phyloP scores from a whole-genome alignment of 208 protist species.

The Tritrichomonas foetus region DNA sequence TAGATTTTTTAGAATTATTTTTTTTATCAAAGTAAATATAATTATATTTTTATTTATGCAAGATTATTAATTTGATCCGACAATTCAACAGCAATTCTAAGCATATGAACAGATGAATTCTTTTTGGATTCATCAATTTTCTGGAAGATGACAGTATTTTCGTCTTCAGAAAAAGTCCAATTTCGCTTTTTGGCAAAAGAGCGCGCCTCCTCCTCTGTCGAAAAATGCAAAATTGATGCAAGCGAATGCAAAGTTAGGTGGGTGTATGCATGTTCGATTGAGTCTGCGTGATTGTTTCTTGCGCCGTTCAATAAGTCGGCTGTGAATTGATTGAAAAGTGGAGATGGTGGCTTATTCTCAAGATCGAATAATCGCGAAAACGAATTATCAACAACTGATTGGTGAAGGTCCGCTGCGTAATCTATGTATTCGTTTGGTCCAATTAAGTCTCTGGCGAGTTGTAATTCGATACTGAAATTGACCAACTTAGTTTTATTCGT shows the following conservation, averaged over 20 bases:
- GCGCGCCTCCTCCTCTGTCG: background rate
- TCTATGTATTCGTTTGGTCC: background rate
- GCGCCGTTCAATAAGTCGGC: background rate
- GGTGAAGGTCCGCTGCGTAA: background rate
- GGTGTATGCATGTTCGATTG: background rate
- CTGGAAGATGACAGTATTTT: background rate
- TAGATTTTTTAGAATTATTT: background rate
- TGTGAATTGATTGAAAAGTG: background rate
- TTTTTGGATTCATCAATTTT: background rate
- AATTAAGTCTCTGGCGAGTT: background rate
- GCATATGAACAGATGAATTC: background rate
- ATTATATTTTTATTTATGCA: background rate
- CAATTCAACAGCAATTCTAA: background rate
- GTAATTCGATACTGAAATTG: slow-evolving; percentile 16
- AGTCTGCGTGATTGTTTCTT: slow-evolving; percentile 25
- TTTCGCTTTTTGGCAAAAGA: background rate
- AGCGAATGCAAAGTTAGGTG: background rate
- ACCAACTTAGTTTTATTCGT: background rate
- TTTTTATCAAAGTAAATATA: background rate
- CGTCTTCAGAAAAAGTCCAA: background rate
- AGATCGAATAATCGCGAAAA: background rate
- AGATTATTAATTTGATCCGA: background rate
- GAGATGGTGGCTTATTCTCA: background rate
- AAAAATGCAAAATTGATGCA: background rate
- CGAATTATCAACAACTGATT: background rate